A percentile compares a stretch with the other conserved stretches of the same genome.
Evolutionary conservation across 768 basidiomycete genomes (phyloP).

Genomic region (Mycena galopus): DNA sequence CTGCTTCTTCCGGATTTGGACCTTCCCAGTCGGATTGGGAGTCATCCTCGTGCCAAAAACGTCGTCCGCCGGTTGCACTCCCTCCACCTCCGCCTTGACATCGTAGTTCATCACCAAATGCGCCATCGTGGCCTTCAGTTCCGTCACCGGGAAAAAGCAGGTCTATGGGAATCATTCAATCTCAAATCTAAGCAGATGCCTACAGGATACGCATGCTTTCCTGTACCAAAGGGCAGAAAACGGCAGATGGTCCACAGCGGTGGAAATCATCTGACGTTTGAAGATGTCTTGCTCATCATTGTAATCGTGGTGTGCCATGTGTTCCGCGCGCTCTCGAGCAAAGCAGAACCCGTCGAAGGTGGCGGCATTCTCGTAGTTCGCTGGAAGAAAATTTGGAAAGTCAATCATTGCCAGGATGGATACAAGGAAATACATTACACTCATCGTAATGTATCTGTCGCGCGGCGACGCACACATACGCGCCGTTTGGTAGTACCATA

Average conservation of each 20-base stretch:
- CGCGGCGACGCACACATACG: conserved; percentile 39
- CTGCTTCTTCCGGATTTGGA: conserved; percentile 23
- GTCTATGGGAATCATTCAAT: conserved; percentile 40
- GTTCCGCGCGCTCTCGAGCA: conserved; percentile 46
- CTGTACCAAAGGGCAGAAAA: conserved; percentile 34
- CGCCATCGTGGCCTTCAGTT: conserved; percentile 62
- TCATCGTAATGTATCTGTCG: conserved; percentile 41
- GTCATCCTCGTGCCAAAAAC: neutral
- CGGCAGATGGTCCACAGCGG: conserved; percentile 21
- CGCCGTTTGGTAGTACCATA: conserved; percentile 45
- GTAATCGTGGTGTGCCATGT: conserved; percentile 33
- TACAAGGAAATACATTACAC: neutral
- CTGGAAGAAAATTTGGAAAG: conserved; percentile 48
- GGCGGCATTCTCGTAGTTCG: conserved; percentile 49
- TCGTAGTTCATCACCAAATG: conserved; percentile 57
- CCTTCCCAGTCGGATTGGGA: conserved; percentile 9
- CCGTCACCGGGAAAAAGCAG: conserved; percentile 58
- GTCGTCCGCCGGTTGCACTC: conserved; percentile 7
- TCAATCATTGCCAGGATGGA: too few relatives aligned
- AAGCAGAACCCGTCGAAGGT: conserved; percentile 65
- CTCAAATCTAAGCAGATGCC: neutral
- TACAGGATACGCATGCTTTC: conserved; percentile 36
- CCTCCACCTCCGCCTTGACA: conserved; percentile 41
- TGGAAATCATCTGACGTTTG: conserved; percentile 32
- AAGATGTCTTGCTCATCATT: conserved; percentile 35